These are phyloP conservation scores for Rhodotorula sp. DNA, from an alignment of 1,284 basidiomycete genomes.

Conservation along the genomic window DNA sequence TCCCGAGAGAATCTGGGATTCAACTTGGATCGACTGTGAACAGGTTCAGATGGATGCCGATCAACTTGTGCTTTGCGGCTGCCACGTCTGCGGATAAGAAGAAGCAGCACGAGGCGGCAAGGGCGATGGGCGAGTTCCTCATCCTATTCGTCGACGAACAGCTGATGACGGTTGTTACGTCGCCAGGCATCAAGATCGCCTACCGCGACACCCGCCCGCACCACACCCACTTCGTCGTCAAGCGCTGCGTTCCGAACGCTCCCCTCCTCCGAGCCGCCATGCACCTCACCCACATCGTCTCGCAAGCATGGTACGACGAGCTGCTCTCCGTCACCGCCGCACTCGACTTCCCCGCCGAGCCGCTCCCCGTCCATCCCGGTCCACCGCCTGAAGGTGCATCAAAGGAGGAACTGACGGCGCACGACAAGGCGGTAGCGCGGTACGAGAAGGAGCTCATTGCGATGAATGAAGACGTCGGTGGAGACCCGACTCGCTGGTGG, in stretches of 20 bases:
- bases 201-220: conserved; percentile 10
- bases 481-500: conserved; percentile 15
- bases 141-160: too few relatives aligned
- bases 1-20: too few relatives aligned
- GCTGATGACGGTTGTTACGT: not conserved
- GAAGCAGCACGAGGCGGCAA: not conserved
- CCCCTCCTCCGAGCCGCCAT: conserved; percentile 20
- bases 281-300: conserved; percentile 3
- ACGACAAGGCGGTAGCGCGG: conserved; percentile 1
- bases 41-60: conserved; percentile 33
- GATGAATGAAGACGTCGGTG: conserved; percentile 23
- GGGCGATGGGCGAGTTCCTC: conserved; percentile 9
- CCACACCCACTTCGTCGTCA: conserved; percentile 31
- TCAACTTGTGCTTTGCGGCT: conserved; percentile 14
- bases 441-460: conserved; percentile 21
- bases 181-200: conserved; percentile 33
- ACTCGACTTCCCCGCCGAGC: not conserved
- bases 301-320: conserved; percentile 1
- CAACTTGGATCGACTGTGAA: too few relatives aligned
- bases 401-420: conserved; percentile 5
- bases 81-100: conserved; percentile 1
- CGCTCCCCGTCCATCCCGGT: not conserved
- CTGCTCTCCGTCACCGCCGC: not conserved
- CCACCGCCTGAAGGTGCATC: not conserved
- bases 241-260: not conserved